Conservation (phyloP, 129 eudicot genomes). For the Heracleum sosnowskyi region DNA sequence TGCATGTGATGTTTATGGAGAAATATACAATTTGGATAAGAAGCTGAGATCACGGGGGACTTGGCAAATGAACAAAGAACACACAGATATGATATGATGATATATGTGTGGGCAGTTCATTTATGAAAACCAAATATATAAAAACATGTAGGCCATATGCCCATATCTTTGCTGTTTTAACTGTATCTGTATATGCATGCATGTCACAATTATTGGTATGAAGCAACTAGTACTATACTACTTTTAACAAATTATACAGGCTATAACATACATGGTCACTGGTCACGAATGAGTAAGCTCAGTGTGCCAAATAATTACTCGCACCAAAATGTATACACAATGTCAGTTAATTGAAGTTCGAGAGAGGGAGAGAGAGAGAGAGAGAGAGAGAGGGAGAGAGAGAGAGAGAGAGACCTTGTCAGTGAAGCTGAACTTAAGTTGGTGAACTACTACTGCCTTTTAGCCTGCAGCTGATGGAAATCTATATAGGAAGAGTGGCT, state of each 20-base stretch:
- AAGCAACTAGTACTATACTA: background rate
- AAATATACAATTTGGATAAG: background rate
- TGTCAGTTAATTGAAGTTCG: no score
- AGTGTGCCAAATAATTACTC: background rate
- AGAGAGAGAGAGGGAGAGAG: background rate
- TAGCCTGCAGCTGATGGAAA: background rate
- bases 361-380: background rate
- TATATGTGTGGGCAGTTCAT: slow-evolving; percentile 3
- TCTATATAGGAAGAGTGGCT: background rate
- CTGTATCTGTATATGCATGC: background rate
- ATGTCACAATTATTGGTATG: background rate
- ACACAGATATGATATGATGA: slow-evolving; percentile 2
- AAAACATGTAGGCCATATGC: slow-evolving; percentile 3
- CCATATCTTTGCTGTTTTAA: background rate
- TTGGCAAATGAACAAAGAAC: background rate
- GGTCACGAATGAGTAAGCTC: background rate
- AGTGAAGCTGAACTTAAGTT: background rate
- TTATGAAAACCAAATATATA: slow-evolving; percentile 2
- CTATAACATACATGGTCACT: background rate
- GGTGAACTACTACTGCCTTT: background rate
- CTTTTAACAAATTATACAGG: background rate
- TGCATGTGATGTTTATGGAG: background rate
- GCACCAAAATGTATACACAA: background rate
- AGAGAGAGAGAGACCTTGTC: background rate
- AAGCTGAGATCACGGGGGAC: background rate